Conservation (phyloP, 192 early-diverging fungal species). For the Backusella mclennaniae region DNA sequence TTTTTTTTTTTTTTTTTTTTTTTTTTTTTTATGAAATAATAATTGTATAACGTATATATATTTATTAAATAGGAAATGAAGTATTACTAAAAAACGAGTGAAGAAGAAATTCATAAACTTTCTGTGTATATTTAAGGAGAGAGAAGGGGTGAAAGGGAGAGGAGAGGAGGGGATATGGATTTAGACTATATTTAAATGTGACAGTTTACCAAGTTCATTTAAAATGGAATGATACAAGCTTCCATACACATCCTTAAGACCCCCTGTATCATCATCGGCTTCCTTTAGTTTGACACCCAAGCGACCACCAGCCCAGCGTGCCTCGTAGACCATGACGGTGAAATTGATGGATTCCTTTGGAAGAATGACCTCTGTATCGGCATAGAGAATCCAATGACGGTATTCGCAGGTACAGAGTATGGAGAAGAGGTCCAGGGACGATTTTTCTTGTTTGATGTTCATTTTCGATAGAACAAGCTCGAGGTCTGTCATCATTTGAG, state of each 20-base stretch:
- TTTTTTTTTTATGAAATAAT: too few species aligned
- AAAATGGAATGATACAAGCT: background rate
- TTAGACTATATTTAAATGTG: conserved; percentile 4
- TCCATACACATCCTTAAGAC: background rate
- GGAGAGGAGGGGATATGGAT: background rate
- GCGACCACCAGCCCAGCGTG: conserved; percentile 22
- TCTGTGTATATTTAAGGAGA: too few species aligned
- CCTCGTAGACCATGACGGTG: conserved; percentile 22
- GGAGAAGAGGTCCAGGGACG: background rate
- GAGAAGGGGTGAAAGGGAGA: background rate
- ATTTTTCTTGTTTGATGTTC: background rate
- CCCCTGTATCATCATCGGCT: background rate
- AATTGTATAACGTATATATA: too few species aligned
- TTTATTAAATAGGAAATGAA: too few species aligned
- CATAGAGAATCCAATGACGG: background rate
- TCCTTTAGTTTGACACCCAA: conserved; percentile 28
- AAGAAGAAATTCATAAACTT: too few species aligned
- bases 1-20: too few species aligned
- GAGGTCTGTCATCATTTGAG: conserved; percentile 7
- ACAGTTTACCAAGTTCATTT: conserved; percentile 1
- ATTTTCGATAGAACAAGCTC: background rate
- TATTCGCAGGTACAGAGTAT: background rate
- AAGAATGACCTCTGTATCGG: background rate
- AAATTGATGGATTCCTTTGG: conserved; percentile 7
- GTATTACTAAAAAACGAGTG: too few species aligned